A percentile compares a stretch with the other conserved stretches of the same genome.
phyloP scores from a whole-genome alignment of 257 asterid species.

The Ocimum tenuiflorum region DNA sequence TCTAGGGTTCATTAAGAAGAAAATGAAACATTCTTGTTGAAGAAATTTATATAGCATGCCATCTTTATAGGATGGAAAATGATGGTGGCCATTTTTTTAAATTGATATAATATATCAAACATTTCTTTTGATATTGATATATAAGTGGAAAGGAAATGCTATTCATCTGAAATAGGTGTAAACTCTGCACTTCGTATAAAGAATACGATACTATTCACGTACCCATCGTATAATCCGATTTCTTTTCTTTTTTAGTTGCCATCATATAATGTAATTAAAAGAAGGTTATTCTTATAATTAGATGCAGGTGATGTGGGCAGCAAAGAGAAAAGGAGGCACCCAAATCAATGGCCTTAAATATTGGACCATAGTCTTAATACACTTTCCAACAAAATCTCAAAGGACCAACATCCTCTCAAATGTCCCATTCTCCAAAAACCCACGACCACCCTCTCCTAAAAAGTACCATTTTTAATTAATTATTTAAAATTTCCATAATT shows the following conservation, averaged over 20 bases:
- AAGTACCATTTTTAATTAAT: not conserved
- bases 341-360: constrained; percentile 45
- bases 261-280: no score
- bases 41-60: constrained; percentile 29
- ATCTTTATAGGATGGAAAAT: constrained; percentile 32
- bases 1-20: constrained; percentile 44
- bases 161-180: no score
- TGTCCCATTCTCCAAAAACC: constrained; percentile 75
- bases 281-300: constrained; percentile 29
- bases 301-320: constrained; percentile 39
- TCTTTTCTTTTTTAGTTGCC: no score
- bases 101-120: no score
- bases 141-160: no score
- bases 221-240: no score
- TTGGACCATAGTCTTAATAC: constrained; percentile 45
- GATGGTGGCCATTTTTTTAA: constrained; percentile 31
- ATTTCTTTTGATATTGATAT: no score
- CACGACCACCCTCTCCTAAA: constrained; percentile 53
- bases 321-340: constrained; percentile 32
- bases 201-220: no score
- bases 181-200: no score
- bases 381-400: constrained; percentile 64
- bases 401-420: constrained; percentile 77
- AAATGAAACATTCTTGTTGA: constrained; percentile 47
- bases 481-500: constrained; percentile 14